Conservation (phyloP, 2,329 filamentous ascomycete genomes). For the Penicillium janthinellum region DNA sequence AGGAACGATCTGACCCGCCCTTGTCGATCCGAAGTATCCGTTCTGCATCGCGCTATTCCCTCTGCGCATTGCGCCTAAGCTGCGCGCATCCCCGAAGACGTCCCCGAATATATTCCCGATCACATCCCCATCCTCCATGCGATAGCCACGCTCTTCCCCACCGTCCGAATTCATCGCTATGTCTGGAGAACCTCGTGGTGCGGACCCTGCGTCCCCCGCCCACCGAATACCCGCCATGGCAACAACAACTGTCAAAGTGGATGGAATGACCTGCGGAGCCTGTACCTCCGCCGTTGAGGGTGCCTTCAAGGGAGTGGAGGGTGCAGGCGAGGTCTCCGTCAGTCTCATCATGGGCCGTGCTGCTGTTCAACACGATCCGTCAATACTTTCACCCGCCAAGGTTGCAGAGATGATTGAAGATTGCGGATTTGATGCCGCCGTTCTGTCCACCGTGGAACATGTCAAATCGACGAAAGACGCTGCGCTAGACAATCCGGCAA, state of each 20-base stretch:
- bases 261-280: constrained; percentile 84
- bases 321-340: constrained; percentile 83
- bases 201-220: constrained; percentile 19
- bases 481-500: constrained; percentile 22
- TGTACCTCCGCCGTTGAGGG: constrained; percentile 95
- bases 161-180: constrained; percentile 16
- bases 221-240: constrained; percentile 63
- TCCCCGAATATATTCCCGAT: background rate
- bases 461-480: constrained; percentile 40
- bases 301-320: constrained; percentile 79
- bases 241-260: constrained; percentile 86
- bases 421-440: constrained; percentile 84
- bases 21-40: constrained; percentile 28
- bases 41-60: constrained; percentile 19
- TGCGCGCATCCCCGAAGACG: constrained; percentile 1
- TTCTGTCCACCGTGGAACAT: constrained; percentile 74
- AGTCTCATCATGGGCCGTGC: constrained; percentile 94
- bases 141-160: constrained; percentile 13
- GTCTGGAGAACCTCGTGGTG: constrained; percentile 21
- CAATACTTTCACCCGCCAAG: constrained; percentile 70
- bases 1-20: constrained; percentile 23
- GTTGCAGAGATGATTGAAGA: constrained; percentile 88
- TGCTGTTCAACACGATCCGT: constrained; percentile 86
- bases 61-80: constrained; percentile 2
- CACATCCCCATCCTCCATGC: constrained; percentile 17